Evolutionary conservation across 768 basidiomycete genomes (phyloP), one percentile per base, ranked within the genome.

Genomic region (Amanita muscaria): DNA sequence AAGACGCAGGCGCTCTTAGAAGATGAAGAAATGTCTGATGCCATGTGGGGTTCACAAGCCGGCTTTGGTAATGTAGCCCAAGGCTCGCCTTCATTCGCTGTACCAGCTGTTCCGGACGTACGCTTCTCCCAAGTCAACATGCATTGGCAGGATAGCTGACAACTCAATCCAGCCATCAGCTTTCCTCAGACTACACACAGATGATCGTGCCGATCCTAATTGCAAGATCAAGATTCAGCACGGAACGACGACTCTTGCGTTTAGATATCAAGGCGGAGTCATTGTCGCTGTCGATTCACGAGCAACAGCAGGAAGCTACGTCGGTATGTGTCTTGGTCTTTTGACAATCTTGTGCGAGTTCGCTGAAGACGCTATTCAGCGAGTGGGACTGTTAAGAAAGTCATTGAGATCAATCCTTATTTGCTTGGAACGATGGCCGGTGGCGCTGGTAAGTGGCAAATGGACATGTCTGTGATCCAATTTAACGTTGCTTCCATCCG

Each of bases 351-450:
- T 40, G 24, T 16, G 25, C 52, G 27, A 12, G 9, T 50, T 57
- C 21, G 10, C 25, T n/a, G n/a, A n/a, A 12, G 25, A 7, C n/a
- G 22, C 16, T 30, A 15, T 27, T 1, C 58, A 97, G 94, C 94
- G 0, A 90, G 84, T 15, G 93, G 94, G 43, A 98, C 94, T 12
- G 90, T 99, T 50, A 98, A 94, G 74, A 99, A 97, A 72, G 93
- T 99, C 51, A 98, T 99, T 55, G 96, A 99, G 69, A 99, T 99
- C 66, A 98, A 98, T 68, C 90, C 90, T 32, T 98, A 92, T 69
- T 67, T 99, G 40, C 76, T 99, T n/a, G 96, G 96, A 49, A 99
- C 96, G 1, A 98, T 99, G 94, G 96, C 96, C 50, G 96, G 96
- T 65, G 94, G 94, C 64, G 96, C 96, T 55, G 94, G 92, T 82